Evolutionary conservation across 805 yeast species (phyloP), one percentile per base, ranked within the genome.

Genomic region (Starmerella powellii): DNA sequence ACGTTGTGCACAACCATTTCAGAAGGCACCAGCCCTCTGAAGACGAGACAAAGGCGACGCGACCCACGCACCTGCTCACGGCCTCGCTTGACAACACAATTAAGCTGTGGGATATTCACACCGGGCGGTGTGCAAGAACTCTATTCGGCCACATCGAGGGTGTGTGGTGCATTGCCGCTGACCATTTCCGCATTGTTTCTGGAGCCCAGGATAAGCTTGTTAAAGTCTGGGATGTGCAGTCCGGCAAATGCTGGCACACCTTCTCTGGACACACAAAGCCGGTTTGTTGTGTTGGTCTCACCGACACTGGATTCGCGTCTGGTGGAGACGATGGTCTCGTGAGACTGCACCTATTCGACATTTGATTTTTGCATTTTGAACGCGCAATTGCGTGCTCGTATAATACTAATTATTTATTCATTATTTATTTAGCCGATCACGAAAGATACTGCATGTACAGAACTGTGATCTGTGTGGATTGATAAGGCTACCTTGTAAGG

Each of bases 91-190:
- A 87, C 61, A 86, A 86, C 61, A 87, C 96, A 6, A 85, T 87
- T 60, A 85, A 87, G 59, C 61, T 88, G 37, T 87, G 96, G 96
- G 93, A 85, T 52, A 80, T 86, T 24, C 68, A 68, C 48, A 75
- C 91, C 1, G 95, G 96, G 3, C 74, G 76, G 59, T 88, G 97
- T 57, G 74, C 86, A 10, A 70, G 95, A 44, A 91, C 98, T 0
- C 88, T 91, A 61, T 91, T 88, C 65, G 98, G 98, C 2, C 98
- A 91, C 58, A 85, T 88, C 41, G 97, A 91, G 62, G 98, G 98
- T 18, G 95, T 91, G 16, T 88, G 97, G 96, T 85, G 88, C 33
- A 80, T 91, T 42, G 85, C 91, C 15, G 94, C 96, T 1, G 97
- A 91, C 64, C 86, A 87, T 31, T 91, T 91, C 68, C 72, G 98